Conservation (phyloP, 1,139 yeast genomes). For the Sugiyamaella paludigena region DNA sequence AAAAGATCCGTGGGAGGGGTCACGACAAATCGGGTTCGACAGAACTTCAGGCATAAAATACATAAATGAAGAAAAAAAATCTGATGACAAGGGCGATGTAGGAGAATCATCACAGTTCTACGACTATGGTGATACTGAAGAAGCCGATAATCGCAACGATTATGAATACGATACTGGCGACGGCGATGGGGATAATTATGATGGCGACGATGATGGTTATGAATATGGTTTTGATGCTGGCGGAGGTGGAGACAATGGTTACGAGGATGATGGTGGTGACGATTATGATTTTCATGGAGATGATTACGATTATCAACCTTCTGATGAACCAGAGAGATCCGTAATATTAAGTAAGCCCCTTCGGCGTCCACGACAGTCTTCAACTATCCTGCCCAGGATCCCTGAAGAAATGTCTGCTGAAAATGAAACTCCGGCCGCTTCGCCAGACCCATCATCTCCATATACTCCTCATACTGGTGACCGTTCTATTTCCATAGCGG, state of each 20-base stretch:
- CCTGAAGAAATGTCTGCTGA: too few relatives aligned
- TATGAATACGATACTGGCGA: conserved; percentile 2
- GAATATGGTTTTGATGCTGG: neutral
- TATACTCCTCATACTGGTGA: too few relatives aligned
- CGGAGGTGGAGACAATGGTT: neutral
- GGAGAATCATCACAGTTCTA: neutral
- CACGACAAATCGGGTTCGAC: too few relatives aligned
- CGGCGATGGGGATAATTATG: neutral
- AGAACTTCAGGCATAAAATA: too few relatives aligned
- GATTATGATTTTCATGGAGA: conserved; percentile 1
- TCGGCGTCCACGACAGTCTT: too few relatives aligned
- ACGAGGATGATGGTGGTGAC: conserved; percentile 1
- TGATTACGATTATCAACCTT: conserved; percentile 2
- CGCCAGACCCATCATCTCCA: too few relatives aligned
- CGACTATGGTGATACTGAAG: neutral
- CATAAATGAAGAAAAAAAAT: neutral
- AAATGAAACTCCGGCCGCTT: too few relatives aligned
- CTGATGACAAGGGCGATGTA: neutral
- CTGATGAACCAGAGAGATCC: too few relatives aligned
- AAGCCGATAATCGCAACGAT: conserved; percentile 2
- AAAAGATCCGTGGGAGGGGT: too few relatives aligned
- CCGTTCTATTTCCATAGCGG: too few relatives aligned
- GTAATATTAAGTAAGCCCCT: too few relatives aligned
- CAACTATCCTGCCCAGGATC: too few relatives aligned
- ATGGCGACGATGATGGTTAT: neutral